These are phyloP conservation scores for Penicillium ochrochloron DNA, from an alignment of 495 filamentous ascomycete genomes.

Conservation along the genomic window DNA sequence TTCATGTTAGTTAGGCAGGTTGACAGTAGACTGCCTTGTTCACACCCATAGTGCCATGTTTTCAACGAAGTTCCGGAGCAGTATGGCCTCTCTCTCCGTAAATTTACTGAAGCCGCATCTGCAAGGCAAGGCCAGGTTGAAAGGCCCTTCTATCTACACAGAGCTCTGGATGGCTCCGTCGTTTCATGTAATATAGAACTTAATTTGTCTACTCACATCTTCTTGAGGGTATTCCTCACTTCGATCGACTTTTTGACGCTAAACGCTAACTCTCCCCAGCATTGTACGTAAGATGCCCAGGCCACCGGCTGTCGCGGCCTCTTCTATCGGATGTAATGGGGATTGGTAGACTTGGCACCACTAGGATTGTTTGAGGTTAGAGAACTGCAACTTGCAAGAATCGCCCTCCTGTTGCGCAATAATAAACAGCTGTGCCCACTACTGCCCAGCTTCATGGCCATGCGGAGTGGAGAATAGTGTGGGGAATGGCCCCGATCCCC, in stretches of 20 bases:
- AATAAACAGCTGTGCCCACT: not conserved
- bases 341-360: constrained; percentile 15
- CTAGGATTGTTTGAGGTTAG: not conserved
- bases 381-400: not conserved
- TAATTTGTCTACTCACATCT: not conserved
- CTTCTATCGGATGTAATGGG: not conserved
- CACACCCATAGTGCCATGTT: constrained; percentile 42
- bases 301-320: constrained; percentile 1
- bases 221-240: not conserved
- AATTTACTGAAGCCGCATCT: not conserved
- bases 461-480: constrained; percentile 7
- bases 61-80: constrained; percentile 38
- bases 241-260: not conserved
- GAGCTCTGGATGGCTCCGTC: not conserved
- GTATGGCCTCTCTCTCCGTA: constrained; percentile 29
- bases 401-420: not conserved
- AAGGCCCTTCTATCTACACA: not conserved
- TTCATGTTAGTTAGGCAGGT: not conserved
- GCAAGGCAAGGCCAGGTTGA: not conserved
- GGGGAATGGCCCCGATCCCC: constrained; percentile 5
- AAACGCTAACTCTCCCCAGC: not conserved
- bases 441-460: not conserved
- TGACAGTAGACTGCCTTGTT: not conserved
- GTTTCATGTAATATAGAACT: too few species aligned
- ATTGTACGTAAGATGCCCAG: not conserved